Evolutionary conservation across 2,329 filamentous ascomycete species (phyloP).

Genomic region (Lachnellula subtilissima): DNA sequence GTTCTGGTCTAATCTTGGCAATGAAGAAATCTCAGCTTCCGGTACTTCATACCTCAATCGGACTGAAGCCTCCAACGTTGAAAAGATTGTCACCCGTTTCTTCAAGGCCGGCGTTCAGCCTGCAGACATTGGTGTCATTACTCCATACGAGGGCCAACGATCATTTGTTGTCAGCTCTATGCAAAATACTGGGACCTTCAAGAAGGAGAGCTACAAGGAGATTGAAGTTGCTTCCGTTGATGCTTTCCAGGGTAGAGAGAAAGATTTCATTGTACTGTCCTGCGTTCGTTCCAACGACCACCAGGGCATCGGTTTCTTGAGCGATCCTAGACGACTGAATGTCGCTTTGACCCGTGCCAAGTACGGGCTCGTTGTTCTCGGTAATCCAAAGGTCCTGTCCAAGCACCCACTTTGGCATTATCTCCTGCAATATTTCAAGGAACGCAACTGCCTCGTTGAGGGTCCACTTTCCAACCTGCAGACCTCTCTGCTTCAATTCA

Average conservation of each 20-base stretch:
- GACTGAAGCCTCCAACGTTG: slow-evolving; percentile 93
- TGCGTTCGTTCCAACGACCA: slow-evolving; percentile 98
- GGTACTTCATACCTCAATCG: slow-evolving; percentile 98
- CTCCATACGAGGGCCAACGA: slow-evolving; percentile 95
- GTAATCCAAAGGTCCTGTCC: slow-evolving; percentile 93
- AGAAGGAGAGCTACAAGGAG: slow-evolving; percentile 98
- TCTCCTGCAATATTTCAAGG: slow-evolving; percentile 92
- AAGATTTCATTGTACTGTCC: slow-evolving; percentile 97
- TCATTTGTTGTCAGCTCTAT: slow-evolving; percentile 99
- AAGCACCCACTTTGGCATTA: slow-evolving; percentile 99
- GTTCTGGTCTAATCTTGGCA: slow-evolving; percentile 99
- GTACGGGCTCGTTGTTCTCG: slow-evolving; percentile 92
- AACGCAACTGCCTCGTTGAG: slow-evolving; percentile 91
- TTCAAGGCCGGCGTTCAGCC: slow-evolving; percentile 98
- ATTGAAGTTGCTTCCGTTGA: slow-evolving; percentile 98
- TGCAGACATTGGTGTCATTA: slow-evolving; percentile 92
- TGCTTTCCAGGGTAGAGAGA: slow-evolving; percentile 97
- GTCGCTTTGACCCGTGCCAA: slow-evolving; percentile 96
- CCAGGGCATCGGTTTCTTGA: slow-evolving; percentile 97
- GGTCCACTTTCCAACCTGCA: slow-evolving; percentile 95
- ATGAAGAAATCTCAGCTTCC: slow-evolving; percentile 96
- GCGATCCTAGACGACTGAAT: slow-evolving; percentile 93
- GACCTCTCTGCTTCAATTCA: slow-evolving; percentile 90
- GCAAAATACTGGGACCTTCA: slow-evolving; percentile 95
- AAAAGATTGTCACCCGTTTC: slow-evolving; percentile 97